Conservation (phyloP, 352 stramenopile species). For the Salisapilia sapeloensis region DNA sequence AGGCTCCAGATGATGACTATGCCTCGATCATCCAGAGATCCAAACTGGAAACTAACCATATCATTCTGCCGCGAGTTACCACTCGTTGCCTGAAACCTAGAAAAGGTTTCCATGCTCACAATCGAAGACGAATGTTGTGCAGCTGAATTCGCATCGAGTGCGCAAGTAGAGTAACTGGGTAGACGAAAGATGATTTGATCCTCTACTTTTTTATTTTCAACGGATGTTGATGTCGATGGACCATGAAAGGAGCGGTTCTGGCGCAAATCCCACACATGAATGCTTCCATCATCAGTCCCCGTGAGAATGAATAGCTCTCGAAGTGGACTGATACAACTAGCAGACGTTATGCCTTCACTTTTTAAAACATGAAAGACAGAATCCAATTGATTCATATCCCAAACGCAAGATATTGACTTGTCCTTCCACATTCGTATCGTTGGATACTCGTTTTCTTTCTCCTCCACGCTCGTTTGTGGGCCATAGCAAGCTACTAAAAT, state of each 20-base stretch:
- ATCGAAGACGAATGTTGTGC: conserved; percentile 4
- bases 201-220: conserved; percentile 2
- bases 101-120: background rate
- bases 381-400: conserved; percentile 39
- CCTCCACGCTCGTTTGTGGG: conserved; percentile 1
- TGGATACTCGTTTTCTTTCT: conserved; percentile 1
- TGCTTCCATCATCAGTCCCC: conserved; percentile 36
- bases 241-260: conserved; percentile 2
- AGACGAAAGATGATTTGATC: conserved; percentile 1
- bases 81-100: conserved; percentile 1
- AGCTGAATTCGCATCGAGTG: too few species aligned
- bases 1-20: conserved; percentile 54
- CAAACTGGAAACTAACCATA: conserved; percentile 40
- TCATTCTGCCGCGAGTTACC: too few species aligned
- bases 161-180: conserved; percentile 9
- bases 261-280: conserved; percentile 56
- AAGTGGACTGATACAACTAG: conserved; percentile 19
- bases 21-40: conserved; percentile 49
- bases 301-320: conserved; percentile 33
- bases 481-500: conserved; percentile 24
- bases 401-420: conserved; percentile 42
- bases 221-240: background rate
- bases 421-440: conserved; percentile 4
- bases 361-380: conserved; percentile 22
- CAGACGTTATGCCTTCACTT: conserved; percentile 21